Base-by-base conservation (phyloP, 352 stramenopile genomes). In the Phytophthora macrochlamydospora region DNA sequence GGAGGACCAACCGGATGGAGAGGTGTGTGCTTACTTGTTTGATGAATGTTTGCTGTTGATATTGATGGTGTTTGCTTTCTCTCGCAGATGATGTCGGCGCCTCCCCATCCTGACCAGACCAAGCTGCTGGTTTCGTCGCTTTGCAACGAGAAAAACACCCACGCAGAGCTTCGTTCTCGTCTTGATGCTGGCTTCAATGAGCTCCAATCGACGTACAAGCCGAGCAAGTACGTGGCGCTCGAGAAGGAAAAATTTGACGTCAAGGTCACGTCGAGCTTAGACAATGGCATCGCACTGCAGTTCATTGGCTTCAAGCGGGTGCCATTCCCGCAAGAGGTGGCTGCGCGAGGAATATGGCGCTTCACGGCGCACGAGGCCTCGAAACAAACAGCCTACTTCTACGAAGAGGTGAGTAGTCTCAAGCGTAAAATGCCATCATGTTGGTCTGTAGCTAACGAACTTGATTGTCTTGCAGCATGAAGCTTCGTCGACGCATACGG, bases 341-440 rank as follows among this genome's bases (percentile, higher is more conserved):
- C 71, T 33, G 43, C 45, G 4, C 58, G 69, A n/a, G 71, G 62
- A 11, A 78, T 81, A 51, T 84, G 75, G 73, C 67, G 73, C 35
- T 79, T 81, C 37, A 73, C 78, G 18, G 65, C 63, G 24, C 68
- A 51, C n/a, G 67, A 67, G 12, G 62, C 44, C 0, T 75, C 72
- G 7, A 65, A 76, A 40, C 43, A 44, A 5, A 42, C 66, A 0
- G 67, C 76, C 0, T 74, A 75, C 29, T 79, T 71, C 46, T 75
- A 79, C 53, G 62, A 73, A 24, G 68, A 84, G 65, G 62, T 78
- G 62, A 59, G 69, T 5, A 24, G 18, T 24, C 18, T 2, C 8
- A 28, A 35, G 4, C 7, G 29, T 18, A 31, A 29, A 49, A 31
- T 7, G 1, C 29, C 24, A 32, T 3, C 13, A 30, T 12, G 40